These are phyloP conservation scores for Emmonsiellopsis sp. DNA, from an alignment of 2,329 filamentous ascomycete species.

Conservation along the genomic window DNA sequence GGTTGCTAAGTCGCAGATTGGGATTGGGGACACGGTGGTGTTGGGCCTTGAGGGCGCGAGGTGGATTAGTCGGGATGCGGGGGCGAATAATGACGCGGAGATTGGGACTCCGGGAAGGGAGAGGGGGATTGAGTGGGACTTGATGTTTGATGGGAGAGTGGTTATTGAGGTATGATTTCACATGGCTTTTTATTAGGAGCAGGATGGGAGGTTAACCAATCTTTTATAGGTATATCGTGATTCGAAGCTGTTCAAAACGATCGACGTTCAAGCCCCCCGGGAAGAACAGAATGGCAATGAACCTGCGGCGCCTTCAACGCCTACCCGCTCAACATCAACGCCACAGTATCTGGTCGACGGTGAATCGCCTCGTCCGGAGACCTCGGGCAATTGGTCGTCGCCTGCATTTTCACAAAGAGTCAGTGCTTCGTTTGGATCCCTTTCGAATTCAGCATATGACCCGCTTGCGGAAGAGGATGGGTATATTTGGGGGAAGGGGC, in stretches of 20 bases:
- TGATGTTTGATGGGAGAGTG: slow-evolving; percentile 35
- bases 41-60: slow-evolving; percentile 59
- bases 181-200: too few relatives aligned
- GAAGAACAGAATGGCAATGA: slow-evolving; percentile 15
- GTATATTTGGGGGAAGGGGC: slow-evolving; percentile 48
- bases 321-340: slow-evolving; percentile 17
- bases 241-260: slow-evolving; percentile 2
- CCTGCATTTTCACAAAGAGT: slow-evolving; percentile 70
- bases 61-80: slow-evolving; percentile 47
- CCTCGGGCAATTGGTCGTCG: slow-evolving; percentile 56
- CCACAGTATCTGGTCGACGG: slow-evolving; percentile 14
- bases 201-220: background rate
- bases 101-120: slow-evolving; percentile 46
- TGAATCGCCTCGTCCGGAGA: slow-evolving; percentile 2
- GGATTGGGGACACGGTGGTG: slow-evolving; percentile 67
- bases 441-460: slow-evolving; percentile 56
- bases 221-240: slow-evolving; percentile 32
- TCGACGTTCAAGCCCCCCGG: slow-evolving; percentile 24
- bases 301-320: slow-evolving; percentile 39
- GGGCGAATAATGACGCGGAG: slow-evolving; percentile 20
- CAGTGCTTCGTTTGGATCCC: slow-evolving; percentile 58
- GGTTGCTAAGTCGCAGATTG: slow-evolving; percentile 56
- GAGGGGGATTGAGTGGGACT: slow-evolving; percentile 48
- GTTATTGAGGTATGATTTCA: slow-evolving; percentile 25
- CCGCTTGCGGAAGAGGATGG: slow-evolving; percentile 60